Evolutionary conservation across 108 stramenopile species (phyloP), one percentile per base, ranked within the genome.

Genomic region (Cyclotella choctawhatcheeana): DNA sequence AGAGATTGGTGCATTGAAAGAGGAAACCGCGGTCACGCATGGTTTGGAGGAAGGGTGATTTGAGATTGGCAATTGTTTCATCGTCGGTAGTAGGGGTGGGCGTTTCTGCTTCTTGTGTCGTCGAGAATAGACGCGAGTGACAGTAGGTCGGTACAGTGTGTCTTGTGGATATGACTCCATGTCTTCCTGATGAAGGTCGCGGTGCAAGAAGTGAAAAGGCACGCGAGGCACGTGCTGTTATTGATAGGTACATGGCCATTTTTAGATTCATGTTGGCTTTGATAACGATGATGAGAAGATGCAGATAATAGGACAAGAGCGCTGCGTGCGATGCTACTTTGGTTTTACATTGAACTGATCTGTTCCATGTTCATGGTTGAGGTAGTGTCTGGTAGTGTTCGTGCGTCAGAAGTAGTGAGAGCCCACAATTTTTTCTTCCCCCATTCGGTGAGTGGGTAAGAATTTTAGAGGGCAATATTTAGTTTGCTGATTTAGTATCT

Each of bases 11-110:
- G 77, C 94, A 96, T 76, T 96, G 94, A 67, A 85, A 85, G 7
- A 95, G 82, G 71, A 93, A 95, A 20, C 94, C 94, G 24, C 94
- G 84, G 70, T 93, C 92, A 31, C 90, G 73, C 86, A 96, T 88
- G 44, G 82, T 85, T 53, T 77, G 51, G 20, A 96, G 74, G 81
- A 96, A 96, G 43, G 86, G 81, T 17, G 88, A 89, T 77, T 86
- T 27, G 44, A 95, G 77, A 22, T 72, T 81, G 24, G 71, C 67
- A n/a, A n/a, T n/a, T n/a, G 88, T 67, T 55, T 89, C 85, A 10
- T 48, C 43, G 31, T 24, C 31, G 35, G 34, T 30, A n/a, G 60
- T 21, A 48, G 43, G 2, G 44, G 24, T 17, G 27, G 59, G 1
- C 14, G 33, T 37, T 37, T 64, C 45, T 21, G 45, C 30, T 14